These are phyloP conservation scores for Taiwanofungus camphoratus DNA, from an alignment of 1,284 basidiomycete species.

Conservation along the genomic window DNA sequence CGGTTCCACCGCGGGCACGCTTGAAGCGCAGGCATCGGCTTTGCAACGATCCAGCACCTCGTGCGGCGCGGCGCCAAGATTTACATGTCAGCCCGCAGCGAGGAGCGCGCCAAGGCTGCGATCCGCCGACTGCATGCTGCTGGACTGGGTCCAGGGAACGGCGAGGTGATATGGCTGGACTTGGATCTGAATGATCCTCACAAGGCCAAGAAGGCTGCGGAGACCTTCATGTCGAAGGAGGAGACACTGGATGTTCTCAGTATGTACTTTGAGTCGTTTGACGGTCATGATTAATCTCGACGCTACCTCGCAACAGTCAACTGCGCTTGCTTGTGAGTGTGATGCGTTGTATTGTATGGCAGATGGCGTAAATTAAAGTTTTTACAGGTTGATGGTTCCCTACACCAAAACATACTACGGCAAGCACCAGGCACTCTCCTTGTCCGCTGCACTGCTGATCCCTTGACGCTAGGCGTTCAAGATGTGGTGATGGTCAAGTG, in stretches of 20 bases:
- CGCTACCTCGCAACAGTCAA: slow-evolving; percentile 34
- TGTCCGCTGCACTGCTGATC: background rate
- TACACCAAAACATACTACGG: slow-evolving; percentile 32
- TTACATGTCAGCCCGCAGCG: slow-evolving; percentile 36
- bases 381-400: slow-evolving; percentile 23
- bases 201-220: slow-evolving; percentile 38
- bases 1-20: too few species aligned
- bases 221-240: slow-evolving; percentile 41
- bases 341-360: slow-evolving; percentile 1
- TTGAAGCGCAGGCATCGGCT: slow-evolving; percentile 34
- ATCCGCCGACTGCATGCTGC: slow-evolving; percentile 32
- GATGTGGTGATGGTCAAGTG: slow-evolving; percentile 41
- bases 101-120: slow-evolving; percentile 34
- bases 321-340: slow-evolving; percentile 43
- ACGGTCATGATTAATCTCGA: background rate
- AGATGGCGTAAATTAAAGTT: background rate
- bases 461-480: slow-evolving; percentile 27
- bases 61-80: slow-evolving; percentile 38
- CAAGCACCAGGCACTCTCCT: slow-evolving; percentile 15
- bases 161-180: slow-evolving; percentile 38
- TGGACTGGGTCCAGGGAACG: slow-evolving; percentile 27
- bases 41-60: slow-evolving; percentile 32
- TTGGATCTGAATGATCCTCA: slow-evolving; percentile 42
- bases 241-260: slow-evolving; percentile 49
- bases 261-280: slow-evolving; percentile 18